Conservation (phyloP, 2,329 filamentous ascomycete genomes). For the Colletotrichum magnum region DNA sequence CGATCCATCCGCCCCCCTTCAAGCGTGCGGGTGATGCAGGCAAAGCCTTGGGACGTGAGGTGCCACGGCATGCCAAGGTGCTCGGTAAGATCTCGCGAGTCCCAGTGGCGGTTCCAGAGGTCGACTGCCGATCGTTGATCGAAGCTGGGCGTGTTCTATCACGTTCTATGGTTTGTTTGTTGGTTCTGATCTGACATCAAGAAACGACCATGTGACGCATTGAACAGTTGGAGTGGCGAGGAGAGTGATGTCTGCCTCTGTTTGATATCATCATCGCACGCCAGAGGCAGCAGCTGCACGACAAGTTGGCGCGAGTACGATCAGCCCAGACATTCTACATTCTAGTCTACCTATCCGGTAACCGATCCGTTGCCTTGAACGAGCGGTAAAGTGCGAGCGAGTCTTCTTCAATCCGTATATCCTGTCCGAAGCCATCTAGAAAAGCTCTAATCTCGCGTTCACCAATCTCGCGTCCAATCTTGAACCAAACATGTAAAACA, state of each 20-base stretch:
- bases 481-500: too few species aligned
- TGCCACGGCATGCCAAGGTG: conserved; percentile 3
- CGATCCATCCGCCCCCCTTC: background rate
- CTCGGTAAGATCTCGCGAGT: background rate
- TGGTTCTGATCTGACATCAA: background rate
- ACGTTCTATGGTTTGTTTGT: background rate
- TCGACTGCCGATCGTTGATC: background rate
- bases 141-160: background rate
- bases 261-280: background rate
- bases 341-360: background rate
- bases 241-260: background rate
- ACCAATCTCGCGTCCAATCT: too few species aligned
- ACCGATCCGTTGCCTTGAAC: background rate
- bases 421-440: too few species aligned
- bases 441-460: too few species aligned
- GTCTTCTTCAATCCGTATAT: too few species aligned
- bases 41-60: background rate
- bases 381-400: background rate
- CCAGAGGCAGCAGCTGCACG: background rate
- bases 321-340: background rate
- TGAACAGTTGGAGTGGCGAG: background rate
- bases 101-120: background rate
- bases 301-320: too few species aligned
- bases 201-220: background rate
- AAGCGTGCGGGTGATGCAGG: conserved; percentile 1